Evolutionary conservation across 108 stramenopile species (phyloP), one percentile per base, ranked within the genome.

Genomic region (Cyclotella choctawhatcheeana): DNA sequence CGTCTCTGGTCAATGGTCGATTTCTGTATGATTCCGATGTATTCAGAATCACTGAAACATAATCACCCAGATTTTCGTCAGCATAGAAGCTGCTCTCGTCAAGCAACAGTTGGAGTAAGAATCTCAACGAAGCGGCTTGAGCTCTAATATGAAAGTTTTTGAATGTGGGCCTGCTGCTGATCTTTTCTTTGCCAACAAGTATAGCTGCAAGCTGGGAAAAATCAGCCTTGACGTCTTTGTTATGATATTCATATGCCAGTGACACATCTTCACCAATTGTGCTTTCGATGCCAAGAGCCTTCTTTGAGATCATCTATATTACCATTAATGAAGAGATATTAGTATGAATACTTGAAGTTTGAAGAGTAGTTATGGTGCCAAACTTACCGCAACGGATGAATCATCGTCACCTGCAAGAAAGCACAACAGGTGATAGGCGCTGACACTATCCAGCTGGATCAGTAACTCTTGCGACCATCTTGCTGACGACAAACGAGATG

Each of bases 371-470:
- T n/a, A n/a, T n/a, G n/a, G n/a, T n/a, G n/a, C n/a, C n/a, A n/a
- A n/a, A n/a, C n/a, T n/a, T n/a, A n/a, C n/a, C n/a, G 89, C 54
- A 1, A 86, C 90, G 6, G 90, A 88, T 5, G 81, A 78, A 83
- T 94, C 93, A 25, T 76, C 59, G 55, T 94, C 93, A 21, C 93
- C 93, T 6, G 90, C 81, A 21, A 94, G 44, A 69, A 87, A 94
- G 55, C 89, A 91, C 3, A 94, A 60, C 17, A 94, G 43, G 66
- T 94, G 89, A 64, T 83, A 90, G n/a, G 87, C 89, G 63, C 58
- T 74, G 0, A 58, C 34, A 8, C 62, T 35, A 59, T 91, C 89
- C 6, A 91, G 51, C 12, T 31, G 58, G 16, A 71, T 50, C 34
- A 94, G 58, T 5, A 94, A 63, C 22, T 94, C 88, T 37, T 83